These are phyloP conservation scores for Colletotrichum agaves DNA, from an alignment of 2,329 filamentous ascomycete genomes.

Conservation along the genomic window DNA sequence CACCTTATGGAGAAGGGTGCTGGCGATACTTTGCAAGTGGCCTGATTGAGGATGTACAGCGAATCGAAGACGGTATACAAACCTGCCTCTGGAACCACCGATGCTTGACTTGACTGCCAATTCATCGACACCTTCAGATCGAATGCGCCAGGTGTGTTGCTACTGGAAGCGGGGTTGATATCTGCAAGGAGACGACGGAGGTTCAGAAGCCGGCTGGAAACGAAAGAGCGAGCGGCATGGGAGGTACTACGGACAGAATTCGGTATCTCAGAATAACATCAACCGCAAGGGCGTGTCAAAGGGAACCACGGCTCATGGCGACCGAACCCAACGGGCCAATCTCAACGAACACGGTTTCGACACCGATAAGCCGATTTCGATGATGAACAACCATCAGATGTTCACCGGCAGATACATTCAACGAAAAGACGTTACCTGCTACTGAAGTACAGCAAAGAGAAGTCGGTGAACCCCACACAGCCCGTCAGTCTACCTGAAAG, in stretches of 20 bases:
- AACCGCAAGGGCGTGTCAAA: not conserved
- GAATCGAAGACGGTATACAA: not conserved
- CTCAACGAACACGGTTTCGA: not conserved
- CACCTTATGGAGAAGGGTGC: not conserved
- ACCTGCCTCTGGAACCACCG: not conserved
- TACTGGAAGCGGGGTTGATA: not conserved
- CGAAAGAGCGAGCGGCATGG: not conserved
- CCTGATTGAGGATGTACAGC: not conserved
- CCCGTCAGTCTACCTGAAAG: not conserved
- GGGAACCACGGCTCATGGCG: not conserved
- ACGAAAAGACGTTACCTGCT: not conserved
- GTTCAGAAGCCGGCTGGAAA: not conserved
- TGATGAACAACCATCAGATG: not conserved
- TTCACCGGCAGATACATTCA: not conserved
- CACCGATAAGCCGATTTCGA: slow-evolving; percentile 1
- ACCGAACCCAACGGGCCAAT: not conserved
- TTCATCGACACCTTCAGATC: not conserved
- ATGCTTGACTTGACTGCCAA: too few relatives aligned
- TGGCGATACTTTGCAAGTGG: not conserved
- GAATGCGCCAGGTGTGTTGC: not conserved
- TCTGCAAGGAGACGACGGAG: not conserved
- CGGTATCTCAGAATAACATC: slow-evolving; percentile 6
- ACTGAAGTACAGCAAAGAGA: not conserved
- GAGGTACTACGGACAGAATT: not conserved
- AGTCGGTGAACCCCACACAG: not conserved